These are phyloP conservation scores for Cyberlindnera americana DNA, from an alignment of 805 yeast species.

Conservation along the genomic window DNA sequence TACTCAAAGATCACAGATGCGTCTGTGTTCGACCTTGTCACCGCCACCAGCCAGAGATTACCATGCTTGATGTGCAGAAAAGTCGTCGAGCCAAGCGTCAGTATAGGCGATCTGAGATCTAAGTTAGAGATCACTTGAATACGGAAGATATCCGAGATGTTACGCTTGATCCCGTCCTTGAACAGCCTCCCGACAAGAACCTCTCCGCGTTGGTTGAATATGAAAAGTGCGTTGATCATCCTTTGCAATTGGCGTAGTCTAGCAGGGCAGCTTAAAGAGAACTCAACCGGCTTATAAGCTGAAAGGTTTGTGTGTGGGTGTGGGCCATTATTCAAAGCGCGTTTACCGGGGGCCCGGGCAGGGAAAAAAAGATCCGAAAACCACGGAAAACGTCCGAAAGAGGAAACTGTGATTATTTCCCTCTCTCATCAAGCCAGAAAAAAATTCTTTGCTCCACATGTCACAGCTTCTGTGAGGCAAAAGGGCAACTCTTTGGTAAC, in stretches of 20 bases:
- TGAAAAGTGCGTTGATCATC: conserved; percentile 83
- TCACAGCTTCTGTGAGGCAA: too few relatives aligned
- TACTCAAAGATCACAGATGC: conserved; percentile 79
- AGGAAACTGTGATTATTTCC: too few relatives aligned
- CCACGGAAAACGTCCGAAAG: too few relatives aligned
- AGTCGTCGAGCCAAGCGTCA: conserved; percentile 90
- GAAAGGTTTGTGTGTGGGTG: too few relatives aligned
- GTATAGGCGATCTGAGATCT: conserved; percentile 60
- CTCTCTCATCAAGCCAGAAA: too few relatives aligned
- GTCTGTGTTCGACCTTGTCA: conserved; percentile 86
- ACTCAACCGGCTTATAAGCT: too few relatives aligned
- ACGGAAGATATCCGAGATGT: conserved; percentile 84
- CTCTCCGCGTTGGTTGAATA: conserved; percentile 80
- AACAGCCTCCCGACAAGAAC: conserved; percentile 70
- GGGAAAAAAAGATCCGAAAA: too few relatives aligned
- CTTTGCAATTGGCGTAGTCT: neutral
- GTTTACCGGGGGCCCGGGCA: too few relatives aligned
- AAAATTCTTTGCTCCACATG: too few relatives aligned
- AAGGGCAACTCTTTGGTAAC: too few relatives aligned
- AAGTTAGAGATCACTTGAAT: conserved; percentile 79
- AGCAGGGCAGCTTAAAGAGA: neutral
- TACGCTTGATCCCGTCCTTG: conserved; percentile 71
- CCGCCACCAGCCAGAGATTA: conserved; percentile 77
- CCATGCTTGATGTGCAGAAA: conserved; percentile 69
- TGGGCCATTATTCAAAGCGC: too few relatives aligned